Conservation (phyloP, 1,284 basidiomycete genomes). For the Melanopsichium pennsylvanicum region DNA sequence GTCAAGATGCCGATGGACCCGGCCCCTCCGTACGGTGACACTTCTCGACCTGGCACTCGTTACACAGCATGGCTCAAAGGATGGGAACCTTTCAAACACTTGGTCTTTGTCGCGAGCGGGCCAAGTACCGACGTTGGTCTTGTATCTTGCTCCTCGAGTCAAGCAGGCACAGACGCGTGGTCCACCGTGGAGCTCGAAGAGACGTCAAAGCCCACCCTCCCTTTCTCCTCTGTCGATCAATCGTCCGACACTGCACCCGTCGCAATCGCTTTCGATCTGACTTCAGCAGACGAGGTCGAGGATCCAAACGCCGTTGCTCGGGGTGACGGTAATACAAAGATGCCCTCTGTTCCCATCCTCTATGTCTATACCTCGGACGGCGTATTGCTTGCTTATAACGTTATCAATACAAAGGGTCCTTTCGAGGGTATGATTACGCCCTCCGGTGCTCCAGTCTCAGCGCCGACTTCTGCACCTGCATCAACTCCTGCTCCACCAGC, state of each 20-base stretch:
- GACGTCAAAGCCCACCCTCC: slow-evolving; percentile 74
- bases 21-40: slow-evolving; percentile 71
- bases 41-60: slow-evolving; percentile 72
- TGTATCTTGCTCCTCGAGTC: slow-evolving; percentile 68
- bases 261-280: slow-evolving; percentile 76
- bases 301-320: slow-evolving; percentile 70
- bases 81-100: slow-evolving; percentile 74
- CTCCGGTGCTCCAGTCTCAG: slow-evolving; percentile 1
- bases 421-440: slow-evolving; percentile 67
- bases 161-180: slow-evolving; percentile 71
- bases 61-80: slow-evolving; percentile 70
- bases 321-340: slow-evolving; percentile 67
- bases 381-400: slow-evolving; percentile 77
- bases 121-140: slow-evolving; percentile 80
- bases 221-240: slow-evolving; percentile 72
- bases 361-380: slow-evolving; percentile 83
- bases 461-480: slow-evolving; percentile 1
- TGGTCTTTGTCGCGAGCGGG: slow-evolving; percentile 77
- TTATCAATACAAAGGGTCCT: slow-evolving; percentile 71
- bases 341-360: slow-evolving; percentile 72
- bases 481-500: slow-evolving; percentile 8
- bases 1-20: slow-evolving; percentile 70
- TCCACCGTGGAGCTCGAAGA: slow-evolving; percentile 78
- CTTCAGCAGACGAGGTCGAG: slow-evolving; percentile 71
- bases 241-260: slow-evolving; percentile 78